These are phyloP conservation scores for Diaporthe vexans DNA, from an alignment of 2,329 filamentous ascomycete genomes.

Conservation along the genomic window DNA sequence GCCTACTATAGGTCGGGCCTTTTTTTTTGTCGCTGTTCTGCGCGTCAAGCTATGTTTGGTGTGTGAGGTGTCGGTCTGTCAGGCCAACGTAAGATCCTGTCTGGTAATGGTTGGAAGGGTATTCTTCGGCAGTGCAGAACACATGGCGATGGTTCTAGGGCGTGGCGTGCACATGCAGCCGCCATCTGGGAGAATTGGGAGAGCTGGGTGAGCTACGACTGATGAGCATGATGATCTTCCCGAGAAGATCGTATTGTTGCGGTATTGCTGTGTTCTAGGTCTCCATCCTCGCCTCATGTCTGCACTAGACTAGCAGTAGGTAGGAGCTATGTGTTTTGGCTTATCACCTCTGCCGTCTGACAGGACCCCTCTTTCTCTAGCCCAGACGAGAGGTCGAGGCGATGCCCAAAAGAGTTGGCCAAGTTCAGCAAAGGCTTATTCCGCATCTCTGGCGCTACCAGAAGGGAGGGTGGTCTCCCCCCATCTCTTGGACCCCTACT, in stretches of 20 bases:
- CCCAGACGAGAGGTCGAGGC: constrained; percentile 11
- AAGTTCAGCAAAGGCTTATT: constrained; percentile 20
- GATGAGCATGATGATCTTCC: neutral
- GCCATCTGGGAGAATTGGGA: no score
- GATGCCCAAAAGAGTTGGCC: constrained; percentile 22
- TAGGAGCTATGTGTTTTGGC: neutral
- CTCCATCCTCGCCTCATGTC: neutral
- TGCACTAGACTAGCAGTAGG: neutral
- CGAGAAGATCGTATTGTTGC: neutral
- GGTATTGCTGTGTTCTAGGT: neutral
- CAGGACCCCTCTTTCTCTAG: constrained; percentile 28
- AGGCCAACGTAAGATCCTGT: no score
- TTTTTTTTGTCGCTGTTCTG: neutral
- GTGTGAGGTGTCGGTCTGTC: neutral
- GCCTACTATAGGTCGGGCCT: neutral
- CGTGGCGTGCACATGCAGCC: neutral
- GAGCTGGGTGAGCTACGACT: neutral
- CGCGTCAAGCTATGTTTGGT: neutral
- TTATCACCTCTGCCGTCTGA: neutral
- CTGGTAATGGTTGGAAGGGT: neutral
- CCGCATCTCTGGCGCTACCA: constrained; percentile 1
- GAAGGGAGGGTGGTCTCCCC: neutral
- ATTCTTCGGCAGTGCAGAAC: constrained; percentile 3
- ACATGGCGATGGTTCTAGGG: neutral
- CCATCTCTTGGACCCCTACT: constrained; percentile 36